phyloP scores from a whole-genome alignment of 805 yeast genomes.

The Hanseniaspora mollemarum region DNA sequence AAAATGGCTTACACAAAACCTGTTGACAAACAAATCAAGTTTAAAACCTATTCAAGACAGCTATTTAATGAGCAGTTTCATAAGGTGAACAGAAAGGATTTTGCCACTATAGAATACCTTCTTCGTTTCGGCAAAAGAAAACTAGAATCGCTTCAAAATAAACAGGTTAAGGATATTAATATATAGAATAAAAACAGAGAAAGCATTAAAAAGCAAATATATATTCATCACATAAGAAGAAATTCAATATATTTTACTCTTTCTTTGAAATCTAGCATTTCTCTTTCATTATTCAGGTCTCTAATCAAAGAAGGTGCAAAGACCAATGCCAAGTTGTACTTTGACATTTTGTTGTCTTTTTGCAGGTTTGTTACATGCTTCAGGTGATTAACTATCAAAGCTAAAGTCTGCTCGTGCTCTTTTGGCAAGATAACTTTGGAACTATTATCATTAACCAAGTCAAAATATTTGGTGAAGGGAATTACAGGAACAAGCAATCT shows the following conservation, averaged over 20 bases:
- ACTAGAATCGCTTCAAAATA: constrained; percentile 58
- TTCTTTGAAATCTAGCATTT: constrained; percentile 71
- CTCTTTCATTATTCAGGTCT: constrained; percentile 67
- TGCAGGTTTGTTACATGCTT: constrained; percentile 44
- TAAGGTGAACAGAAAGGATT: constrained; percentile 59
- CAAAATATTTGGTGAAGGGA: constrained; percentile 47
- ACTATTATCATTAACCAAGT: constrained; percentile 21
- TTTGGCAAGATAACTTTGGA: constrained; percentile 47
- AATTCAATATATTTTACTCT: constrained; percentile 64
- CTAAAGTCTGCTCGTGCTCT: constrained; percentile 53
- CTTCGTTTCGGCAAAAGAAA: constrained; percentile 63
- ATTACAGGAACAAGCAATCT: constrained; percentile 77
- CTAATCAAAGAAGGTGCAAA: constrained; percentile 89
- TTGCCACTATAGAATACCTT: constrained; percentile 74
- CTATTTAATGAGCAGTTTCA: constrained; percentile 51
- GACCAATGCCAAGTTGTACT: constrained; percentile 74
- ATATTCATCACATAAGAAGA: background rate
- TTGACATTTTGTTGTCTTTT: constrained; percentile 63
- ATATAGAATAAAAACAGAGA: constrained; percentile 13
- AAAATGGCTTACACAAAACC: constrained; percentile 40
- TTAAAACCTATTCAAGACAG: constrained; percentile 37
- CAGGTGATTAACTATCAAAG: constrained; percentile 52
- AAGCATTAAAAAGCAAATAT: background rate
- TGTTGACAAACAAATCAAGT: constrained; percentile 34
- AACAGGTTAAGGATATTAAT: constrained; percentile 59